Evolutionary conservation across 78 protist genomes (phyloP).

Genomic region (Dictyostelium capitatum): DNA sequence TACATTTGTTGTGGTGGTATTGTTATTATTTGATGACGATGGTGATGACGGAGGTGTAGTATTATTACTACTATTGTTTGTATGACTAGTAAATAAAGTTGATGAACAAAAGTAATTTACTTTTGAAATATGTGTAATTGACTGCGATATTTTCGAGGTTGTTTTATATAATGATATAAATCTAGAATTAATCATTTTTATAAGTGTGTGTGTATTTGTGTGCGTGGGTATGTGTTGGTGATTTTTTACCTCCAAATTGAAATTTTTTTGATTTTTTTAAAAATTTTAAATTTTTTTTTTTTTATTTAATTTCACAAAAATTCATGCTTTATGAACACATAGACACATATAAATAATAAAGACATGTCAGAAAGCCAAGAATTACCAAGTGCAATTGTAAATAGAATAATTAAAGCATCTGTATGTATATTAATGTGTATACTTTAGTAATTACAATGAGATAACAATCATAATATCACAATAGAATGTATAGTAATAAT

Average conservation of each 20-base stretch:
- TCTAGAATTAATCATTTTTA: neutral
- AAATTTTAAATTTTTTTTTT: neutral
- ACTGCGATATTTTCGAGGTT: neutral
- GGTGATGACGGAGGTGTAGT: neutral
- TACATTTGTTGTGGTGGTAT: neutral
- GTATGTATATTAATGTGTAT: too few species aligned
- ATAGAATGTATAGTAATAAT: too few species aligned
- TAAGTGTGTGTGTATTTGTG: neutral
- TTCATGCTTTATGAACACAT: neutral
- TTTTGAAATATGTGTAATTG: neutral
- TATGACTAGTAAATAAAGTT: too few species aligned
- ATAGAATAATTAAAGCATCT: conserved; percentile 44
- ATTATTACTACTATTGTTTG: too few species aligned
- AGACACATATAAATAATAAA: neutral
- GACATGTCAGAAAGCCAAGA: conserved; percentile 48
- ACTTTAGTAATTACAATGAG: too few species aligned
- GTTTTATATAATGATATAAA: neutral
- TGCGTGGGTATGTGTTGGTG: neutral
- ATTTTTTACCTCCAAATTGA: neutral
- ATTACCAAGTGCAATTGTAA: conserved; percentile 53
- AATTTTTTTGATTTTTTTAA: neutral
- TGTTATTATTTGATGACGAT: neutral
- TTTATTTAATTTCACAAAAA: neutral
- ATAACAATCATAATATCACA: too few species aligned
- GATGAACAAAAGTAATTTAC: too few species aligned